Evolutionary conservation across 1,139 yeast genomes (phyloP).

Genomic region (Geotrichum klebahnii): DNA sequence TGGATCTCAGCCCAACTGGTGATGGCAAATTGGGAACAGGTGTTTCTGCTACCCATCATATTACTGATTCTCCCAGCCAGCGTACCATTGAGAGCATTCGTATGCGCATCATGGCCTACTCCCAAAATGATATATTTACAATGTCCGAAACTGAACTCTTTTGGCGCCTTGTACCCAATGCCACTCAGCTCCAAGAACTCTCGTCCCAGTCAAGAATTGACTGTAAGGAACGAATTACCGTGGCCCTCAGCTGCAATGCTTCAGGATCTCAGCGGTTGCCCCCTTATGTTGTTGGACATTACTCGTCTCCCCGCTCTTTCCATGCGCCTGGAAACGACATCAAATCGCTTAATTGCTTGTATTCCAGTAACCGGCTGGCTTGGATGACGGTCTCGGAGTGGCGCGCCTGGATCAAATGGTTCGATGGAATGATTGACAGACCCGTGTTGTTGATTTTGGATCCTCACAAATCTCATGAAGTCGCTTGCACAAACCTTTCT

Average conservation of each 20-base stretch:
- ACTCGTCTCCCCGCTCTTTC: slow-evolving; percentile 15
- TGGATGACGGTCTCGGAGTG: slow-evolving; percentile 22
- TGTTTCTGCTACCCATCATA: neutral
- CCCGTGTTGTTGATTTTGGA: slow-evolving; percentile 17
- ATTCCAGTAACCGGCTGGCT: slow-evolving; percentile 19
- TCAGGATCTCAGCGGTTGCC: slow-evolving; percentile 19
- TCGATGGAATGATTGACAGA: slow-evolving; percentile 20
- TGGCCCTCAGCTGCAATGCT: slow-evolving; percentile 20
- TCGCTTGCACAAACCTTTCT: slow-evolving; percentile 12
- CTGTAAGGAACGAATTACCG: slow-evolving; percentile 17
- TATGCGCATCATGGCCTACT: slow-evolving; percentile 5
- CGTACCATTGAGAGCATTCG: slow-evolving; percentile 4
- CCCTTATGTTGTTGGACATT: slow-evolving; percentile 22
- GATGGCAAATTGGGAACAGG: neutral
- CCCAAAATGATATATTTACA: slow-evolving; percentile 18
- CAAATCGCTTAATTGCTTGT: slow-evolving; percentile 11
- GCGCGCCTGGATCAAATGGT: slow-evolving; percentile 21
- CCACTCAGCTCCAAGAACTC: slow-evolving; percentile 3
- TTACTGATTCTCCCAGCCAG: slow-evolving; percentile 5
- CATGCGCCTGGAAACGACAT: slow-evolving; percentile 19
- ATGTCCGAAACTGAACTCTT: slow-evolving; percentile 20
- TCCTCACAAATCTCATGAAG: slow-evolving; percentile 21
- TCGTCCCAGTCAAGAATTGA: slow-evolving; percentile 4
- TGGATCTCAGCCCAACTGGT: neutral
- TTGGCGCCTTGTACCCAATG: slow-evolving; percentile 17